Evolutionary conservation across 2,329 filamentous ascomycete genomes (phyloP).

Genomic region (Alternaria arborescens): DNA sequence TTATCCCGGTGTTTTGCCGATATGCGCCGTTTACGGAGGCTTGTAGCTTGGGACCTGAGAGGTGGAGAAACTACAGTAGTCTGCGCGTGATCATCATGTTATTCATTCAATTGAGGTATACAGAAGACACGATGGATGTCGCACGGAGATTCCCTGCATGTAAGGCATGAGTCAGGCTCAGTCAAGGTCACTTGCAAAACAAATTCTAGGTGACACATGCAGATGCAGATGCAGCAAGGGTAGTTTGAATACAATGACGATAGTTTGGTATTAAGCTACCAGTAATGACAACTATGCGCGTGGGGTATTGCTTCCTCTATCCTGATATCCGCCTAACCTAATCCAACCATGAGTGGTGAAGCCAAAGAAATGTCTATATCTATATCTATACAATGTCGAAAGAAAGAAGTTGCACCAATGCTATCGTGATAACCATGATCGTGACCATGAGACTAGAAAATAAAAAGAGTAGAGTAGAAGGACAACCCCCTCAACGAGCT

Average conservation of each 20-base stretch:
- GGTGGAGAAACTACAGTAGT: neutral
- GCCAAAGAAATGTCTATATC: neutral
- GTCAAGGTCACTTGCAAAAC: neutral
- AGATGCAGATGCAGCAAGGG: neutral
- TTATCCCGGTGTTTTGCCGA: neutral
- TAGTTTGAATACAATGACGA: neutral
- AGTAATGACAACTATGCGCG: neutral
- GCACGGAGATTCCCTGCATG: neutral
- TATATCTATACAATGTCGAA: neutral
- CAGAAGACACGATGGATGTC: neutral
- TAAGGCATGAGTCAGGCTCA: neutral
- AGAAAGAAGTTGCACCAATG: neutral
- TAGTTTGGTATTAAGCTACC: neutral
- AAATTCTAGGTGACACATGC: neutral
- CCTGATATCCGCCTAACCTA: neutral
- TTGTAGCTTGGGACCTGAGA: neutral
- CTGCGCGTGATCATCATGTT: neutral
- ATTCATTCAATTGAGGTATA: neutral
- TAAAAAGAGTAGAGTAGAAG: neutral
- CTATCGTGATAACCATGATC: neutral
- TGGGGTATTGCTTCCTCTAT: neutral
- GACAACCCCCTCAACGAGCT: constrained; percentile 13
- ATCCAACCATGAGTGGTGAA: neutral
- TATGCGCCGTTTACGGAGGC: neutral
- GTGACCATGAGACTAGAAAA: neutral